phyloP scores from a whole-genome alignment of 768 basidiomycete species.

The Lactarius sp. region DNA sequence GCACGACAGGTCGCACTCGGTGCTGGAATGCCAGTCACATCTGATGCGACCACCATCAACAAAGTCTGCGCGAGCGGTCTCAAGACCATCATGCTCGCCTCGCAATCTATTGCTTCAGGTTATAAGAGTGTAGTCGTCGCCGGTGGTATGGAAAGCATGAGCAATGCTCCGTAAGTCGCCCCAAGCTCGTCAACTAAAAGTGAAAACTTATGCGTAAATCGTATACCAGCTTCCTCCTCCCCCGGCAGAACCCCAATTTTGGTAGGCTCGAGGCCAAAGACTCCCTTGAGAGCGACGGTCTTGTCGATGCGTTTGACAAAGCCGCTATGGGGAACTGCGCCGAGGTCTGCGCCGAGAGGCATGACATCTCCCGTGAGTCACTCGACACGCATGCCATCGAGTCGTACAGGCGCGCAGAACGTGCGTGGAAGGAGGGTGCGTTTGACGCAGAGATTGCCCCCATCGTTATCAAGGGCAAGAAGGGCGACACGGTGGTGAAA shows the following conservation, averaged over 20 bases:
- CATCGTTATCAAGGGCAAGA: slow-evolving; percentile 88
- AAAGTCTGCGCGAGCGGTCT: slow-evolving; percentile 99
- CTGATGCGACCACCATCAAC: slow-evolving; percentile 98
- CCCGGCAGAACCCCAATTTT: slow-evolving; percentile 75
- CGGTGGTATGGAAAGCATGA: slow-evolving; percentile 99
- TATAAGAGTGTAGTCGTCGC: slow-evolving; percentile 84
- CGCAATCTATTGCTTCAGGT: slow-evolving; percentile 85
- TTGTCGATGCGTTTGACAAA: slow-evolving; percentile 97
- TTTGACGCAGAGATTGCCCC: slow-evolving; percentile 88
- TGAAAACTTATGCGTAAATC: slow-evolving; percentile 5
- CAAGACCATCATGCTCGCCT: slow-evolving; percentile 91
- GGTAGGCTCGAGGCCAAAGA: slow-evolving; percentile 88
- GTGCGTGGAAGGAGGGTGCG: slow-evolving; percentile 81
- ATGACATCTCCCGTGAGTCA: slow-evolving; percentile 77
- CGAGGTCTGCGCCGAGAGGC: slow-evolving; percentile 78
- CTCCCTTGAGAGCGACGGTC: slow-evolving; percentile 86
- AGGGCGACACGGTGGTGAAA: slow-evolving; percentile 81
- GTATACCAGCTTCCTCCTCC: slow-evolving; percentile 65
- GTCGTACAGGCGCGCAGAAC: slow-evolving; percentile 89
- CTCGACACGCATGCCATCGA: slow-evolving; percentile 91
- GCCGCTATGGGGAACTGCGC: slow-evolving; percentile 98
- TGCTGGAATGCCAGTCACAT: slow-evolving; percentile 75
- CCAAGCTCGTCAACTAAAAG: slow-evolving; percentile 5
- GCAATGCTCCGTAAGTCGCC: slow-evolving; percentile 85
- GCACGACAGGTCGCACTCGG: slow-evolving; percentile 94